Base-by-base conservation (phyloP, 169 alveolate genomes). In the Plasmodium knowlesi region DNA sequence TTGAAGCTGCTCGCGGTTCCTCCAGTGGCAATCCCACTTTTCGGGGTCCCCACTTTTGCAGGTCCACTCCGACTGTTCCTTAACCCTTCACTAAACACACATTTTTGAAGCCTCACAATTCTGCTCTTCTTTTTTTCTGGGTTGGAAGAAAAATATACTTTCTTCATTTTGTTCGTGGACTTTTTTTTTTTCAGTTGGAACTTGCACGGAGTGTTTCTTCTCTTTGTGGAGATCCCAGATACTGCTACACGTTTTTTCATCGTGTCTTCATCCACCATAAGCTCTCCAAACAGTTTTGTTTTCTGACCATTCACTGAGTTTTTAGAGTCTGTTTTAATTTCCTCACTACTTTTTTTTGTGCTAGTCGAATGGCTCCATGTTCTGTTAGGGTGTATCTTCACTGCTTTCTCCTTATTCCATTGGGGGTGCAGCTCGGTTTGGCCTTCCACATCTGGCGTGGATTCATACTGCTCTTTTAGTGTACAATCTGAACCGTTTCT, bases 121-220 rank as follows among this genome's bases (percentile, higher is more conserved):
- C 70, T 83, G 30, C 41, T 83, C 53, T 67, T 83, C 34, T 39
- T 61, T 57, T 82, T 82, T 28, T 53, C 89, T 54, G 79, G 41
- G 41, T 32, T 19, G 34, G 22, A 30, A 16, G 19, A 32, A 82
- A n/a, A 57, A 2, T 22, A 54, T 41, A 50, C 79, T 54, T 57
- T 82, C 34, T 82, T 82, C 19, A 41, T 41, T 82, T 82, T 82
- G 19, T 54, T 82, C 0, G 6, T 32, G 22, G 76, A 5, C 70
- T 16, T 82, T 16, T 30, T 79, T 41, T 43, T 53, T 34, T 41
- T 82, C 70, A 57, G 5, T 37, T 67, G 28, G 30, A 67, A 3
- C 16, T 41, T 83, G n/a, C 83, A 25, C 14, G 82, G 34, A 70
- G 22, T 19, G 50, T 70, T 43, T 83, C 82, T 32, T 83, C 54